Base-by-base conservation (phyloP, 495 filamentous ascomycete genomes). In the Lasiosphaeria miniovina region DNA sequence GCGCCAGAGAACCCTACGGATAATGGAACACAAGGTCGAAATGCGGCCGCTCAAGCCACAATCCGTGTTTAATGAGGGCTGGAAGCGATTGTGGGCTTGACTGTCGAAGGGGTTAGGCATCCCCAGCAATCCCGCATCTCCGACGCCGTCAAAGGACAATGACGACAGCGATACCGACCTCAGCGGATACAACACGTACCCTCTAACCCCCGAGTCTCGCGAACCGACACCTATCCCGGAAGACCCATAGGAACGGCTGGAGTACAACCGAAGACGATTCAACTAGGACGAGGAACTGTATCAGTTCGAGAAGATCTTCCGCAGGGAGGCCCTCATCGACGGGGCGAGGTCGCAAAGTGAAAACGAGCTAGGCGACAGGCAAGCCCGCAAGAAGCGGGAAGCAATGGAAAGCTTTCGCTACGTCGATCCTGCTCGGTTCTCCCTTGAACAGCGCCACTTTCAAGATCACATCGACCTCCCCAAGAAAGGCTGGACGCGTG, bases 221-320 rank as follows among this genome's bases (percentile, higher is more conserved):
- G 40, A 55, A 36, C 15, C 33, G 34, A 61, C 33, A 10, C 59
- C 51, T 43, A 6, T 33, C 17, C 59, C 59, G 6, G 40, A 55
- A 8, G 52, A 55, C 33, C 52, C 52, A 55, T 61, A 52, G 59
- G 58, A 60, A 55, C 36, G 50, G 50, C 40, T 60, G 38, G 58
- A 60, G 51, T 54, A 40, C 24, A 14, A 60, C 6, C 58, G 49
- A 45, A 60, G 11, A 24, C 58, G 49, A 24, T 60, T 14, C 58
- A 6, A 32, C n/a, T 60, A 17, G 38, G 31, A 15, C 31, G 41
- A 60, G 50, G 48, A 61, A 35, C 3, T 9, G 33, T 61, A 61
- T 55, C 52, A 61, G 9, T 50, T 38, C 7, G 41, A 55, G 52
- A 61, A 15, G 33, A 36, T 55, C 11, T 61, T 50, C 53, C 52